Percentiles rank a stretch among this genome's conserved stretches.
phyloP scores from a whole-genome alignment of 2,329 filamentous ascomycete species.

The Stagonosporopsis vannaccii region DNA sequence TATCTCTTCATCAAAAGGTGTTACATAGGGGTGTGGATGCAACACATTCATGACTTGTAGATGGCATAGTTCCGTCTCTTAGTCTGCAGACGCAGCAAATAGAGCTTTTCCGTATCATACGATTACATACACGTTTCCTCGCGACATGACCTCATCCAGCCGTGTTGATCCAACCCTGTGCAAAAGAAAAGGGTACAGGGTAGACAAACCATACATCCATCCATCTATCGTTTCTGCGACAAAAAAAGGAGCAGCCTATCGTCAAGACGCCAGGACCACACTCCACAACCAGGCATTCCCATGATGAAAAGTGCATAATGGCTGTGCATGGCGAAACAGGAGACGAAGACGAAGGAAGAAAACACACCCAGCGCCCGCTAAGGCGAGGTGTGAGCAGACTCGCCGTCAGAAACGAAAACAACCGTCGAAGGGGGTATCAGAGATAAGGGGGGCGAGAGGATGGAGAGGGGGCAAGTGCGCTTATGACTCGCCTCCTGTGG shows the following conservation, averaged over 20 bases:
- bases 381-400: slow-evolving; percentile 31
- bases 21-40: too few species aligned
- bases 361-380: slow-evolving; percentile 41
- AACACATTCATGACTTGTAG: too few species aligned
- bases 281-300: slow-evolving; percentile 9
- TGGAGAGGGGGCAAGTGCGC: slow-evolving; percentile 17
- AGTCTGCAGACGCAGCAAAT: slow-evolving; percentile 3
- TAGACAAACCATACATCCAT: not conserved
- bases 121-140: slow-evolving; percentile 30
- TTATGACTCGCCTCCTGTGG: slow-evolving; percentile 50
- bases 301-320: too few species aligned
- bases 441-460: slow-evolving; percentile 23
- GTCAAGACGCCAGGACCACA: not conserved
- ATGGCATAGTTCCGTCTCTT: too few species aligned
- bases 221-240: slow-evolving; percentile 17
- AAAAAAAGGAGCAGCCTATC: not conserved
- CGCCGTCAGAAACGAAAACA: slow-evolving; percentile 24
- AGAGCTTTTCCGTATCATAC: slow-evolving; percentile 18
- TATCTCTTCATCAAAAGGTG: too few species aligned
- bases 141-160: slow-evolving; percentile 15
- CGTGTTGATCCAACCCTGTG: slow-evolving; percentile 10
- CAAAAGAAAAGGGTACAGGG: not conserved
- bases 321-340: not conserved
- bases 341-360: slow-evolving; percentile 23
- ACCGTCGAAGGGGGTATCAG: slow-evolving; percentile 40